A percentile compares a stretch with the other conserved stretches of the same genome.
phyloP scores from a whole-genome alignment of 1,284 basidiomycete species.

The Cutaneotrichosporon spelunceum region DNA sequence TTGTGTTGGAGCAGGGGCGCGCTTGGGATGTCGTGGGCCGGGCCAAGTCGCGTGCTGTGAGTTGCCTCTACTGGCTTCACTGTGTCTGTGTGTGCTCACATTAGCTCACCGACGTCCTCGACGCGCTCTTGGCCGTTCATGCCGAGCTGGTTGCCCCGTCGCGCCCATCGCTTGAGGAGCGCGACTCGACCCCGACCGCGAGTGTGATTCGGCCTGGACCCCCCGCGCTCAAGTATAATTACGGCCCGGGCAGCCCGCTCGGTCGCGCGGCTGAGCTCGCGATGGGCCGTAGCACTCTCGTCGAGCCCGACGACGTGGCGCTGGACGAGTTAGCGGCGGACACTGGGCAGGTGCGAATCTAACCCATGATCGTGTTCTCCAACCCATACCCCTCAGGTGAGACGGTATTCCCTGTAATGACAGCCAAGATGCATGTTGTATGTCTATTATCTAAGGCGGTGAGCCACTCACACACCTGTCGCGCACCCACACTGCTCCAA shows the following conservation, averaged over 20 bases:
- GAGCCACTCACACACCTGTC: conserved; percentile 10
- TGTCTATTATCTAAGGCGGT: background rate
- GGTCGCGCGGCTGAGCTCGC: conserved; percentile 18
- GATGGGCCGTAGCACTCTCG: conserved; percentile 24
- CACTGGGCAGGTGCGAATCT: background rate
- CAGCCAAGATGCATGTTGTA: conserved; percentile 9
- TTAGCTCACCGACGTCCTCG: conserved; percentile 30
- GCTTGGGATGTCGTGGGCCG: conserved; percentile 11
- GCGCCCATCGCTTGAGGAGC: conserved; percentile 9
- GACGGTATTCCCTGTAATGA: background rate
- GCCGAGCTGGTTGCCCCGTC: conserved; percentile 10
- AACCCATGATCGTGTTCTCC: background rate
- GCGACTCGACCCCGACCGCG: conserved; percentile 6
- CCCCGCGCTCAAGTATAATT: background rate
- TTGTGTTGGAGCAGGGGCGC: conserved; percentile 20
- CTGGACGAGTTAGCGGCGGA: conserved; percentile 13
- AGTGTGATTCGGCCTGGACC: background rate
- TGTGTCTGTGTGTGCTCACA: background rate
- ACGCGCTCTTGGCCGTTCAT: conserved; percentile 24
- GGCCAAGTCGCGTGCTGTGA: conserved; percentile 23
- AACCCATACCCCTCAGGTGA: no score
- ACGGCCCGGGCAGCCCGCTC: conserved; percentile 9
- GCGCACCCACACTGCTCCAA: conserved; percentile 72
- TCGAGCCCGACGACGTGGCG: conserved; percentile 12
- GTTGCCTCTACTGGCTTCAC: background rate